Base-by-base conservation (phyloP, 108 stramenopile species). In the Cyclotella cryptica region DNA sequence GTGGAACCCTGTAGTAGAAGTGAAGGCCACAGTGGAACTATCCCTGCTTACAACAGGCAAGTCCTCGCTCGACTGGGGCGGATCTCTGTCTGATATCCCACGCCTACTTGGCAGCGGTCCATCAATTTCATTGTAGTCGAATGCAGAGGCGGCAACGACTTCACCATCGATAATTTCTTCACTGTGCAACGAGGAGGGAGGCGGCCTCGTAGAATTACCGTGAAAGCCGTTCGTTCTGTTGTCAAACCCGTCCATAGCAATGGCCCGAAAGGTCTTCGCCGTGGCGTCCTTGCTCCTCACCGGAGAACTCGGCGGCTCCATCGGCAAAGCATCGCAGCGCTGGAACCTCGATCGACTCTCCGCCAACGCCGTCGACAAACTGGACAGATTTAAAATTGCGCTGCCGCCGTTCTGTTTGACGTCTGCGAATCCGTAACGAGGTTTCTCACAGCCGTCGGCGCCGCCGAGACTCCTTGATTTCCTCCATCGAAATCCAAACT, bases 401-500 rank as follows among this genome's bases (percentile, higher is more conserved):
- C 27, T 15, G 10, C 17, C 26, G 19, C 21, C 28, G 27, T 19
- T 0, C 14, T 46, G 30, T 11, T 28, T 18, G 46, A n/a, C 44
- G 28, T 77, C 54, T 28, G 21, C 41, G 30, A 44, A 72, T 29
- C 46, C 26, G 47, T 62, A 54, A 14, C 59, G 11, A 41, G 62
- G 35, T 42, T 43, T 29, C 22, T 4, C 19, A 5, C 30, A 22
- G 14, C 58, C 66, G 45, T 39, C 75, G 19, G 29, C 22, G 52
- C 52, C 35, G 18, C 24, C 14, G 22, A 39, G 63, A 30, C 53
- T 18, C 27, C 29, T 52, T 53, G 43, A 27, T 11, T 72, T 40
- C 47, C 30, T 72, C 71, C 72, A 73, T 9, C 51, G 72, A 19
- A 10, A 19, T 26, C 73, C 79, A 45, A 80, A 80, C 59, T 80